A percentile compares a stretch with the other conserved stretches of the same genome.
Evolutionary conservation across 768 basidiomycete genomes (phyloP).

Genomic region (Collybia sordida): DNA sequence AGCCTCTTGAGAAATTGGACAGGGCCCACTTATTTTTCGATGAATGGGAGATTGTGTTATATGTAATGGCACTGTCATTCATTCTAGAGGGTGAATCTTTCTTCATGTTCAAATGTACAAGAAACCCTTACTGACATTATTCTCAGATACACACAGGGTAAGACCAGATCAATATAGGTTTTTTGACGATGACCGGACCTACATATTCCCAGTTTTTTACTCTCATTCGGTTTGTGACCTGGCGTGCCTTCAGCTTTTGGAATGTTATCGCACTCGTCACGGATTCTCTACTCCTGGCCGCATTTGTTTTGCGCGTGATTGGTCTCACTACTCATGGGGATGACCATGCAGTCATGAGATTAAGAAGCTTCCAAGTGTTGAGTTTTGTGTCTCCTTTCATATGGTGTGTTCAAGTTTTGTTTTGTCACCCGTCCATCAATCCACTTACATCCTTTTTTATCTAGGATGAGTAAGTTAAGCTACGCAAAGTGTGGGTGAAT

Average conservation of each 20-base stretch:
- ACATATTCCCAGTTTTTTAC: slow-evolving; percentile 56
- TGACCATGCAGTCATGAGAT: slow-evolving; percentile 34
- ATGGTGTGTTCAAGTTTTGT: slow-evolving; percentile 52
- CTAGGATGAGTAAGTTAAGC: slow-evolving; percentile 75
- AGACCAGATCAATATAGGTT: neutral
- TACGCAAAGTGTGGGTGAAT: neutral
- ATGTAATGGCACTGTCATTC: slow-evolving; percentile 77
- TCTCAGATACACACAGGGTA: slow-evolving; percentile 59
- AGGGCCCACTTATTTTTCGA: slow-evolving; percentile 59
- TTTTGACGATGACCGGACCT: neutral
- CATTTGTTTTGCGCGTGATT: slow-evolving; percentile 70
- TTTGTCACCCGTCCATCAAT: neutral
- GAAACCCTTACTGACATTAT: neutral
- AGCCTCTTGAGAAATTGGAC: slow-evolving; percentile 73
- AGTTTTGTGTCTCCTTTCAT: slow-evolving; percentile 88
- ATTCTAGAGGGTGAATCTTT: slow-evolving; percentile 66
- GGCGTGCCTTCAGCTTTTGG: slow-evolving; percentile 85
- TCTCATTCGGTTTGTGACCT: slow-evolving; percentile 72
- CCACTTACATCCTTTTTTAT: neutral
- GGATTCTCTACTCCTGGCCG: slow-evolving; percentile 67
- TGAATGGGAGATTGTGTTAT: slow-evolving; percentile 77
- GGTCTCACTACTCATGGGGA: slow-evolving; percentile 45
- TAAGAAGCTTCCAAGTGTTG: slow-evolving; percentile 84
- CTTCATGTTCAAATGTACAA: neutral
- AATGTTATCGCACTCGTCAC: slow-evolving; percentile 68